Conservation (phyloP, 1,139 yeast genomes). For the Saccharomyces pastorianus region DNA sequence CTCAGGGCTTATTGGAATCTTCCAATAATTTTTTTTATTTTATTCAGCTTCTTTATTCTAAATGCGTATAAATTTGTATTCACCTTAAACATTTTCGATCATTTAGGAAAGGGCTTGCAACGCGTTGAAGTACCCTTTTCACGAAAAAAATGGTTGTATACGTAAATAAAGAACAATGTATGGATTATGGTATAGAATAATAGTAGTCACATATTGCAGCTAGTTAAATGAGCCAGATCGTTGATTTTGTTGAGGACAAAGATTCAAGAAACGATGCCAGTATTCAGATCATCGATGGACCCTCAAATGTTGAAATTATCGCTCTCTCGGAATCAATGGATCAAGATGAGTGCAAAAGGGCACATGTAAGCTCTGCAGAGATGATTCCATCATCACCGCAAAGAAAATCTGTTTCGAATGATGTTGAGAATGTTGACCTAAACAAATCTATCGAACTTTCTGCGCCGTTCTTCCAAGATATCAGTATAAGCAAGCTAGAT, state of each 20-base stretch:
- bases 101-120: background rate
- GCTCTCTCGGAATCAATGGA: background rate
- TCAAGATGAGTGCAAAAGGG: background rate
- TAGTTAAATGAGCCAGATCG: background rate
- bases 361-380: background rate
- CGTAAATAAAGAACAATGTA: background rate
- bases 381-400: background rate
- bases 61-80: background rate
- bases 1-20: constrained; percentile 18
- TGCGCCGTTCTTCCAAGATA: constrained; percentile 10
- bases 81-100: background rate
- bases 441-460: constrained; percentile 6
- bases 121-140: background rate
- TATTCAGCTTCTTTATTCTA: background rate
- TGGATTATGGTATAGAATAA: background rate
- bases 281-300: background rate
- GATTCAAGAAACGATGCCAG: constrained; percentile 2
- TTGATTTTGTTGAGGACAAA: constrained; percentile 3
- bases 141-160: background rate
- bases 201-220: background rate
- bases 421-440: constrained; percentile 3
- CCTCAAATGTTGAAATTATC: background rate
- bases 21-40: constrained; percentile 4
- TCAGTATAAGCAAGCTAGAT: constrained; percentile 1
- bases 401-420: background rate